Base-by-base conservation (phyloP, 768 basidiomycete species). In the Panaeolus cyanescens region DNA sequence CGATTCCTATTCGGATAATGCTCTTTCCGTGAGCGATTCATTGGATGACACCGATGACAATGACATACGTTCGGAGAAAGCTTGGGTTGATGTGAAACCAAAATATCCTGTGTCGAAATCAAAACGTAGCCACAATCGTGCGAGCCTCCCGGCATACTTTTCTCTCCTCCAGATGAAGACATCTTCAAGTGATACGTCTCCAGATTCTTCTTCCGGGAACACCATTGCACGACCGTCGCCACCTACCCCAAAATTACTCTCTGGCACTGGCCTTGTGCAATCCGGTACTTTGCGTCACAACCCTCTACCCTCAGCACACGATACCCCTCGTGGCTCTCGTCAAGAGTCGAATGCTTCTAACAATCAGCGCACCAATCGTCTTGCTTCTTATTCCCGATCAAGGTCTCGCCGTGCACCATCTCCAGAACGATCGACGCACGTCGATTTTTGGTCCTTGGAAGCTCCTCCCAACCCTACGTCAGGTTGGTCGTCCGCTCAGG, bases 131-230 rank as follows among this genome's bases (percentile, higher is more conserved):
- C 86, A 85, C 67, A 89, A 86, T 72, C 88, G 90, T 71, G 85
- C 86, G 45, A 89, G 86, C 70, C 82, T 92, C 30, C 90, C 90
- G 20, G 84, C 88, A 19, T 90, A 86, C 73, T 92, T 92, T 71
- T 90, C 89, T 53, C 79, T 91, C 60, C 80, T 92, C 36, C 84
- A 86, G 70, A 76, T 86, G 65, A 76, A 74, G 64, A 80, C 79
- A 54, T 67, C 78, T 17, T 62, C 69, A 32, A 70, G 69, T 25
- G 68, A 74, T 54, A 60, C 76, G 45, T 78, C 84, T 56, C 76
- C 81, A 65, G 59, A 81, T 58, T 79, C 83, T 9, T 77, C 79
- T 45, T 83, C 85, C 53, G 79, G 73, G 34, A 74, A 79, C 63
- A 81, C 81, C 28, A 73, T 78, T 63, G 72, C 79, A 34, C 84